Evolutionary conservation across 441 rosid species (phyloP).

Genomic region (Gossypium schwendimanii): DNA sequence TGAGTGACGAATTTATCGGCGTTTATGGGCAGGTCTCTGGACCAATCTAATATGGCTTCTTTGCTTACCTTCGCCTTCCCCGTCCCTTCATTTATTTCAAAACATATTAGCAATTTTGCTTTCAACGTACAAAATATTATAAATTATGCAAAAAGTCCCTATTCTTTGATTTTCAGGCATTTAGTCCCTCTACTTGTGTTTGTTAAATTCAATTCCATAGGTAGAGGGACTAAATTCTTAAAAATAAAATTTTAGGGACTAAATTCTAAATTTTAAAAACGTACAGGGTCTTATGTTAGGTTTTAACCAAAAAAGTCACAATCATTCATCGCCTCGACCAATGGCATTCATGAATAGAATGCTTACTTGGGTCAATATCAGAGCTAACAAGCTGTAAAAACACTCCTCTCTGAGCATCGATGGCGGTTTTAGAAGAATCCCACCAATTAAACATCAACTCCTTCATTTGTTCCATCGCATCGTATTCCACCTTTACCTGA

Average conservation of each 20-base stretch:
- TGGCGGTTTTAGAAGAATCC: neutral
- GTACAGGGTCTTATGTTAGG: no score
- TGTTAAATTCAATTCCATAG: no score
- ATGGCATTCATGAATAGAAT: no score
- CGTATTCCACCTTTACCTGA: neutral
- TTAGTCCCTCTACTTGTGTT: no score
- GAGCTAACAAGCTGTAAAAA: slow-evolving; percentile 9
- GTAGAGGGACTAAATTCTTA: no score
- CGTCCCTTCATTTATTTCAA: neutral
- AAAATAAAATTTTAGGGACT: no score
- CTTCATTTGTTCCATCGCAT: neutral
- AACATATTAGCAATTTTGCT: neutral
- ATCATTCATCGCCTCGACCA: no score
- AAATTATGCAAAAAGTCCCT: no score
- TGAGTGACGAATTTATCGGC: neutral
- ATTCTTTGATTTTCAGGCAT: no score
- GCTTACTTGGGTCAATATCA: neutral
- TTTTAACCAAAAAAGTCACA: no score
- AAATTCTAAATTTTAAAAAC: no score
- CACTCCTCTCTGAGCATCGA: neutral
- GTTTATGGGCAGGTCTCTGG: neutral
- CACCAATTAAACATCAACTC: neutral
- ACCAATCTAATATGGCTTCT: slow-evolving; percentile 4
- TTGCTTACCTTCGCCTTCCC: slow-evolving; percentile 7
- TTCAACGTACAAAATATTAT: no score